Evolutionary conservation across 441 rosid species (phyloP).

Genomic region (Bruguiera hainesii): DNA sequence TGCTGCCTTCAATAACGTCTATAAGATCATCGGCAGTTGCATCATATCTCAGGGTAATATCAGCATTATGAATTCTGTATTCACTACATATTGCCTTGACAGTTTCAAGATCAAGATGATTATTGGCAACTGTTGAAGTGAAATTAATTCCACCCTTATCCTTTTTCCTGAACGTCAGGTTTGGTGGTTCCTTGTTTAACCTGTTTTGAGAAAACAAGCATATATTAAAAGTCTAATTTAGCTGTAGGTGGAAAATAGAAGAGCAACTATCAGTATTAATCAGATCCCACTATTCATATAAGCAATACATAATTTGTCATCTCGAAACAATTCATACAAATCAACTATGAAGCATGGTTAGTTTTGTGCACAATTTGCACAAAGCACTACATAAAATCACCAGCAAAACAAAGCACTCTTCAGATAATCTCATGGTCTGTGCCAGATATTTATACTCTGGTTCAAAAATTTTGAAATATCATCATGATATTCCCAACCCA

Average conservation of each 20-base stretch:
- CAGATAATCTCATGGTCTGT: no score
- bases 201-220: conserved; percentile 36
- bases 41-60: conserved; percentile 86
- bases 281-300: no score
- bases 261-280: background rate
- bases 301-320: no score
- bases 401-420: no score
- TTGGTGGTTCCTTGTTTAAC: conserved; percentile 99
- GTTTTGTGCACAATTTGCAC: no score
- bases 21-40: conserved; percentile 99
- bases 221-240: background rate
- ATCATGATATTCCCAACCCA: no score
- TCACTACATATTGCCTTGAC: conserved; percentile 97
- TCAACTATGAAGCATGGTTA: background rate
- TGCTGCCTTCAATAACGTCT: conserved; percentile 95
- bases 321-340: background rate
- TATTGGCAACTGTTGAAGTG: conserved; percentile 74
- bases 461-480: no score
- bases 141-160: conserved; percentile 97
- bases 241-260: background rate
- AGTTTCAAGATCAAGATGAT: conserved; percentile 90
- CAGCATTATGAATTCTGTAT: conserved; percentile 94
- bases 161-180: conserved; percentile 94
- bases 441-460: no score
- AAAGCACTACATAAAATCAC: no score